phyloP scores from a whole-genome alignment of 495 filamentous ascomycete genomes.

The Collariella sp. region DNA sequence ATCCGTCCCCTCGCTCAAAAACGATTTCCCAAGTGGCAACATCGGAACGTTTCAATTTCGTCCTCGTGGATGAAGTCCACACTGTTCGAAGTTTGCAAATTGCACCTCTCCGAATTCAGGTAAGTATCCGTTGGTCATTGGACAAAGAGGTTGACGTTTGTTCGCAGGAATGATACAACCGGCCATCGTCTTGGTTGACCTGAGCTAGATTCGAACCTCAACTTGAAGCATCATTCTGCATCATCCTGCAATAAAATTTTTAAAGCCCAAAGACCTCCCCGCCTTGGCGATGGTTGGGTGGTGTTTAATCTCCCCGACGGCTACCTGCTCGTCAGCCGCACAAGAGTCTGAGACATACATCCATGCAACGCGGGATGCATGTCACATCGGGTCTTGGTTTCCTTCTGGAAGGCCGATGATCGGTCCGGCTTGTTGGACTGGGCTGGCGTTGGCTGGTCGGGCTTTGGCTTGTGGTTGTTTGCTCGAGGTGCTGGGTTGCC shows the following conservation, averaged over 20 bases:
- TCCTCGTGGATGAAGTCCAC: background rate
- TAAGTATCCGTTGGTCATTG: background rate
- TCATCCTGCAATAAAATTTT: no score
- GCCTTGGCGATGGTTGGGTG: background rate
- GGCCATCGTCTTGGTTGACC: background rate
- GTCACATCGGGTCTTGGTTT: no score
- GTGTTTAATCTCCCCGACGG: background rate
- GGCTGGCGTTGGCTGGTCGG: background rate
- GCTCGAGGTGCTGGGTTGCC: no score
- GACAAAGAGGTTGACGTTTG: background rate
- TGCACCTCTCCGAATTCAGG: background rate
- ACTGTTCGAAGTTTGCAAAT: background rate
- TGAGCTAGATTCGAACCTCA: background rate
- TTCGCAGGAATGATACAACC: background rate
- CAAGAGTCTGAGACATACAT: background rate
- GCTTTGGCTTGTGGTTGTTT: no score
- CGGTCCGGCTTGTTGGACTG: background rate
- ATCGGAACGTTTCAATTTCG: background rate
- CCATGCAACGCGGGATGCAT: no score
- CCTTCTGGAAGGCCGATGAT: no score
- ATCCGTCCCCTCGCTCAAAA: background rate
- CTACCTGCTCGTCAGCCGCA: no score
- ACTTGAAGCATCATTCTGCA: no score
- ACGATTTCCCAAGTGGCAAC: background rate
- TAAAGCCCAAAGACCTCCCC: no score